These are phyloP conservation scores for Coemansia biformis DNA, from an alignment of 192 early-diverging fungal genomes.

Conservation along the genomic window DNA sequence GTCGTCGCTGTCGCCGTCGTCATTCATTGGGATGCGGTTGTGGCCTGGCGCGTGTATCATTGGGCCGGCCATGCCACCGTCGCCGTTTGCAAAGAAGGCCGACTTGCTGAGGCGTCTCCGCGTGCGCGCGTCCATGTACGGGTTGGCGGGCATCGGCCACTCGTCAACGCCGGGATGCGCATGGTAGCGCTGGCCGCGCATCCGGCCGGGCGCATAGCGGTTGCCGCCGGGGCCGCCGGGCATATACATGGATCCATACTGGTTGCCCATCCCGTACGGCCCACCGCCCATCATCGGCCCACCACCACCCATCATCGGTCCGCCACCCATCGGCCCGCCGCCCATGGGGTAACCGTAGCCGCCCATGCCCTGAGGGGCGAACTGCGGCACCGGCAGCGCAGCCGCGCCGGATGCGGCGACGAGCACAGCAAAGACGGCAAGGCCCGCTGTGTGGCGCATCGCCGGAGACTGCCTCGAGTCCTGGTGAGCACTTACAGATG, in stretches of 20 bases:
- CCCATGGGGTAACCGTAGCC: slow-evolving; percentile 23
- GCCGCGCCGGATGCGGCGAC: slow-evolving; percentile 3
- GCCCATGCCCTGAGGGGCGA: slow-evolving; percentile 31
- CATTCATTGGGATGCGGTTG: slow-evolving; percentile 29
- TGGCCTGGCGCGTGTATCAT: slow-evolving; percentile 20
- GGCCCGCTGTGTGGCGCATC: slow-evolving; percentile 7
- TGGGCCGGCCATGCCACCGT: not conserved
- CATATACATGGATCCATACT: slow-evolving; percentile 28
- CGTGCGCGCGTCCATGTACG: slow-evolving; percentile 24
- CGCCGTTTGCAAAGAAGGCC: slow-evolving; percentile 13
- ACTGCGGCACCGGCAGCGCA: slow-evolving; percentile 24
- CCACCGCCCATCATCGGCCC: slow-evolving; percentile 20
- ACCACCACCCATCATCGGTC: slow-evolving; percentile 13
- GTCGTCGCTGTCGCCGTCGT: slow-evolving; percentile 8
- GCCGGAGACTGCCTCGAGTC: no score
- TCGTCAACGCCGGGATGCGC: slow-evolving; percentile 30
- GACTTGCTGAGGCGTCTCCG: slow-evolving; percentile 12
- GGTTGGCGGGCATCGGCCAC: slow-evolving; percentile 41
- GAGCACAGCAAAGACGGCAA: not conserved
- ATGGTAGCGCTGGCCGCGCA: slow-evolving; percentile 39
- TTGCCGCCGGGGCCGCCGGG: slow-evolving; percentile 9
- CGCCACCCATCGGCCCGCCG: slow-evolving; percentile 10
- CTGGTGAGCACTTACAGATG: no score
- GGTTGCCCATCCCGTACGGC: slow-evolving; percentile 20
- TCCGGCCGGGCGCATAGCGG: slow-evolving; percentile 2